phyloP scores from a whole-genome alignment of 2,329 filamentous ascomycete genomes.

The Diaporthe citri region DNA sequence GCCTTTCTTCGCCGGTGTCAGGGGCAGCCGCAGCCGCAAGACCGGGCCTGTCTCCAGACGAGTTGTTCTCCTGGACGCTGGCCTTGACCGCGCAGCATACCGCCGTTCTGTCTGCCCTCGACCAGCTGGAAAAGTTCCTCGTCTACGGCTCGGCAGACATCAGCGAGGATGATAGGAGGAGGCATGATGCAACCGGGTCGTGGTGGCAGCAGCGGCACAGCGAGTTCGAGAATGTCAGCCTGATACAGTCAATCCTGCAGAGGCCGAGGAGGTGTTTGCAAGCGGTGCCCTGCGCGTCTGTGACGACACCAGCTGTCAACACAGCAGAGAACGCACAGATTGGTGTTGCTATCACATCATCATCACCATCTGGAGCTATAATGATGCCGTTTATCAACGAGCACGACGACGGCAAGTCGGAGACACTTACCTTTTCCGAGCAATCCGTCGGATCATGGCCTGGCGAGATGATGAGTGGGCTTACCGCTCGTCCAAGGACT shows the following conservation, averaged over 20 bases:
- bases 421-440: conserved; percentile 31
- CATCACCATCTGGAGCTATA: not conserved
- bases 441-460: conserved; percentile 31
- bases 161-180: conserved; percentile 35
- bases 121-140: conserved; percentile 33
- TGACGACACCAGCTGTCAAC: not conserved
- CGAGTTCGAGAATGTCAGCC: conserved; percentile 38
- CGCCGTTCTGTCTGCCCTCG: conserved; percentile 34
- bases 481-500: conserved; percentile 32
- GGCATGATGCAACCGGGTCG: conserved; percentile 31
- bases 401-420: conserved; percentile 34
- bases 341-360: conserved; percentile 17
- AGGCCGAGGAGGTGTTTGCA: conserved; percentile 21
- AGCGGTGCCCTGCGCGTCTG: not conserved
- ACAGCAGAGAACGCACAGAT: not conserved
- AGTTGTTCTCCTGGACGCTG: conserved; percentile 39
- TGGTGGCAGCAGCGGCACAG: conserved; percentile 39
- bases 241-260: conserved; percentile 36
- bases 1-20: conserved; percentile 1
- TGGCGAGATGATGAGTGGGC: conserved; percentile 6
- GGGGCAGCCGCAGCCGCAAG: not conserved
- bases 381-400: conserved; percentile 32
- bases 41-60: conserved; percentile 20
- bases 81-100: conserved; percentile 37
- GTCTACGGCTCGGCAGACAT: conserved; percentile 32